Base-by-base conservation (phyloP, 176 grass and related monocot species). In the Oryza punctata region DNA sequence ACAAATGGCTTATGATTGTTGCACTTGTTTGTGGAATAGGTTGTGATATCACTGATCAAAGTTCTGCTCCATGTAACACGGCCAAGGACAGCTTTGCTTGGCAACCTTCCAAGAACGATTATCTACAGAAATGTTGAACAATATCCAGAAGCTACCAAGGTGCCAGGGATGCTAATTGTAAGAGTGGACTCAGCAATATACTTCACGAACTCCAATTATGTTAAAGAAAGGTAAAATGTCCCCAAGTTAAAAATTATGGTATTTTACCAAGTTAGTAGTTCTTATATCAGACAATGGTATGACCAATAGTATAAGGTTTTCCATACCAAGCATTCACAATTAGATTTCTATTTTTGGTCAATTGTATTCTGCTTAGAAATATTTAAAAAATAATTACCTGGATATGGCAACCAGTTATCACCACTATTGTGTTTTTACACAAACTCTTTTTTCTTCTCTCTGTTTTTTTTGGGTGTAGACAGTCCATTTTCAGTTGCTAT, bases 131-230 rank as follows among this genome's bases (percentile, higher is more conserved):
- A 98, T 65, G 29, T 94, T 23, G 89, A 95, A 38, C 96, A 98
- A 75, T 98, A 98, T 67, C 89, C 93, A 2, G 87, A 98, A 16
- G 91, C 96, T 27, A 77, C 21, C 60, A 95, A 88, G 78, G 83
- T 94, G n/a, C 85, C 96, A 1, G 91, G 89, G 47, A 43, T 94
- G 78, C 61, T 98, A 26, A 90, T 96, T 77, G 66, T 98, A 63
- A 94, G 93, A 83, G 93, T 96, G 44, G 96, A 98, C 87, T 98
- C 96, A 18, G 91, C 93, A 18, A 90, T 98, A 25, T 96, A 98
- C 77, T 98, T 96, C 83, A 88, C 91, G 14, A 98, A 98, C 69
- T 94, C 96, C 46, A 98, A 98, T 23, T 96, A 98, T 81, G 59
- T 92, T 80, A 98, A 91, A 78, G 96, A 98, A 77, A 98, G 96